A percentile compares a stretch with the other conserved stretches of the same genome.
These are phyloP conservation scores for apple (Malus domestica) DNA, from an alignment of 306 rosid genomes.

Conservation along the genomic window DNA sequence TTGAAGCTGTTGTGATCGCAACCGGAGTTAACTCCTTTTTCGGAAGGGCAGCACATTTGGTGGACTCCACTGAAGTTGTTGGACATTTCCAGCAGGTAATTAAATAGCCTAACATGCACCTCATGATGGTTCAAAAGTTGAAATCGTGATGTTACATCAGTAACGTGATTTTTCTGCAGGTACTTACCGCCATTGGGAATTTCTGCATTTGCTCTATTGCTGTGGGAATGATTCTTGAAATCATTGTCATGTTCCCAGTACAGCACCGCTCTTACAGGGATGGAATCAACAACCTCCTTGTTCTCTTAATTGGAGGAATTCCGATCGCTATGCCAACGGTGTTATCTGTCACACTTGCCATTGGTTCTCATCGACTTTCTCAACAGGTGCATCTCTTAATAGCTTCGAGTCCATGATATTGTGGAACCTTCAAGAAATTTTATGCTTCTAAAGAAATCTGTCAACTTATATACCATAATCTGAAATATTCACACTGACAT, in stretches of 20 bases:
- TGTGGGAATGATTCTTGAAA: constrained; percentile 79
- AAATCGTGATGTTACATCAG: not conserved
- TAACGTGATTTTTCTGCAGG: constrained; percentile 39
- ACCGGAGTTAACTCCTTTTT: constrained; percentile 77
- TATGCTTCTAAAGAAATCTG: not conserved
- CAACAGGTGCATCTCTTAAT: constrained; percentile 55
- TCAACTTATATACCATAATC: not conserved
- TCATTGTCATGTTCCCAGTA: constrained; percentile 74
- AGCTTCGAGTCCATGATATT: not conserved
- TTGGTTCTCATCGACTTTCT: constrained; percentile 84
- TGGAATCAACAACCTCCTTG: constrained; percentile 90
- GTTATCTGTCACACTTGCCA: constrained; percentile 85
- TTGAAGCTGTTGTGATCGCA: constrained; percentile 85
- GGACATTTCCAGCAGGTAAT: constrained; percentile 83
- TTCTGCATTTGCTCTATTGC: constrained; percentile 93
- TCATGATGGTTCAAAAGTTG: not conserved
- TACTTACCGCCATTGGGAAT: constrained; percentile 78
- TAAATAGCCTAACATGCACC: not conserved
- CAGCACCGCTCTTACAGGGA: constrained; percentile 74
- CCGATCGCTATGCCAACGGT: constrained; percentile 98
- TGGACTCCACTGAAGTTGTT: constrained; percentile 57
- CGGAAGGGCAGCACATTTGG: constrained; percentile 81
- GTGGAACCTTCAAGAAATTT: not conserved
- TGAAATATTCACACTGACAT: constrained; percentile 12
- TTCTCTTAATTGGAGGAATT: constrained; percentile 87